Conservation (phyloP, 2,329 filamentous ascomycete genomes). For the Clonostachys chloroleuca region DNA sequence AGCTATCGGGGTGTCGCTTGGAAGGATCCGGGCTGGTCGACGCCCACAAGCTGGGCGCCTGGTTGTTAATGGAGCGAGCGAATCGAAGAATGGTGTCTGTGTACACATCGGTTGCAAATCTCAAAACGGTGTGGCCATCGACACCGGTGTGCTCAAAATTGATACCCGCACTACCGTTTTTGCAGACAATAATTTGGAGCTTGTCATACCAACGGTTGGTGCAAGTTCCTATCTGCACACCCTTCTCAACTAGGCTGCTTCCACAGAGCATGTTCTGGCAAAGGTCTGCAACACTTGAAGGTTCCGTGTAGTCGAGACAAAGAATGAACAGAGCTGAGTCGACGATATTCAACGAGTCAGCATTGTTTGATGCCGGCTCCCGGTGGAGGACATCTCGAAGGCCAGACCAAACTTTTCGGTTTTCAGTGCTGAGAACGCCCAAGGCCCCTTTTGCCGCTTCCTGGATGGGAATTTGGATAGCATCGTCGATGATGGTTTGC, state of each 20-base stretch:
- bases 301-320: conserved; percentile 90
- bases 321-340: conserved; percentile 91
- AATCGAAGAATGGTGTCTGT: conserved; percentile 97
- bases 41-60: conserved; percentile 87
- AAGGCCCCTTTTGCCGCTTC: conserved; percentile 93
- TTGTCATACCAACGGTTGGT: conserved; percentile 99
- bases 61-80: conserved; percentile 89
- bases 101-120: conserved; percentile 94
- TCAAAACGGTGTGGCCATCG: conserved; percentile 92
- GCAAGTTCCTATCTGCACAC: conserved; percentile 94
- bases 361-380: conserved; percentile 87
- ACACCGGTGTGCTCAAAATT: conserved; percentile 99
- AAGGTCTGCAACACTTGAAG: conserved; percentile 73
- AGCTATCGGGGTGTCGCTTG: conserved; percentile 85
- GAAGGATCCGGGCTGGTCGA: conserved; percentile 87
- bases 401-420: conserved; percentile 92
- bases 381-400: conserved; percentile 82
- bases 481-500: conserved; percentile 88
- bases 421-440: conserved; percentile 92
- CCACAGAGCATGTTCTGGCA: conserved; percentile 99
- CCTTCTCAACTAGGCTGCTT: conserved; percentile 84
- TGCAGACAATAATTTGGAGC: conserved; percentile 97
- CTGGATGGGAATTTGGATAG: conserved; percentile 81
- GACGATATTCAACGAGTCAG: conserved; percentile 91
- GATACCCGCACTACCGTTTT: conserved; percentile 96